Conservation (phyloP, 2,329 filamentous ascomycete genomes). For the Neonectria hederae region DNA sequence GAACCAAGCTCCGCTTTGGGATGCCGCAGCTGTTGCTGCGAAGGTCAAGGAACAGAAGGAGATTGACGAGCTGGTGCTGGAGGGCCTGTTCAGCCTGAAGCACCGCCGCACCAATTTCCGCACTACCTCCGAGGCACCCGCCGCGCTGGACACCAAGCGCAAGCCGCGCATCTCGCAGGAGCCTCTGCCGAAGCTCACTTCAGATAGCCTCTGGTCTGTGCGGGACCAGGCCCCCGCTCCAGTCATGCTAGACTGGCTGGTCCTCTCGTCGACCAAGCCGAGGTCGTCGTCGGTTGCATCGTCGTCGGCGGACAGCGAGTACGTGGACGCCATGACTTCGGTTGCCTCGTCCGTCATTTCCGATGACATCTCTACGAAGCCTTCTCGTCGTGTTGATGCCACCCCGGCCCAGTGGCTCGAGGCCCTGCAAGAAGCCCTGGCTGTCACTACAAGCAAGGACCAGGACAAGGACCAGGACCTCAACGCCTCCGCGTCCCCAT, state of each 20-base stretch:
- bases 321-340: conserved; percentile 12
- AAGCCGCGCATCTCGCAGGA: conserved; percentile 45
- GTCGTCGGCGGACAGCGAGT: conserved; percentile 28
- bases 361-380: conserved; percentile 18
- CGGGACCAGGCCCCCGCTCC: conserved; percentile 27
- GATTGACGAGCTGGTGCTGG: conserved; percentile 34
- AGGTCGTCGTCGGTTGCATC: conserved; percentile 35
- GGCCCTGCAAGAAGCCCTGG: conserved; percentile 48
- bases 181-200: conserved; percentile 44
- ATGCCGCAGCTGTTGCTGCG: conserved; percentile 32
- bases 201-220: conserved; percentile 49
- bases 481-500: conserved; percentile 23
- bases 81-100: conserved; percentile 41
- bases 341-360: conserved; percentile 22
- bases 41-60: conserved; percentile 31
- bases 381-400: conserved; percentile 35
- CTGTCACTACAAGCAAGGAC: conserved; percentile 21
- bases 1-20: conserved; percentile 42
- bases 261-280: conserved; percentile 33
- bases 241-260: conserved; percentile 36
- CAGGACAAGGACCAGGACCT: conserved; percentile 15
- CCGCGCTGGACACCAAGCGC: conserved; percentile 45
- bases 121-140: conserved; percentile 38
- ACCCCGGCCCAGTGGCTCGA: conserved; percentile 49
- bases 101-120: conserved; percentile 41